Evolutionary conservation across 179 eudicot species (phyloP), one percentile per base, ranked within the genome.

Genomic region (Carnegiea gigantea): DNA sequence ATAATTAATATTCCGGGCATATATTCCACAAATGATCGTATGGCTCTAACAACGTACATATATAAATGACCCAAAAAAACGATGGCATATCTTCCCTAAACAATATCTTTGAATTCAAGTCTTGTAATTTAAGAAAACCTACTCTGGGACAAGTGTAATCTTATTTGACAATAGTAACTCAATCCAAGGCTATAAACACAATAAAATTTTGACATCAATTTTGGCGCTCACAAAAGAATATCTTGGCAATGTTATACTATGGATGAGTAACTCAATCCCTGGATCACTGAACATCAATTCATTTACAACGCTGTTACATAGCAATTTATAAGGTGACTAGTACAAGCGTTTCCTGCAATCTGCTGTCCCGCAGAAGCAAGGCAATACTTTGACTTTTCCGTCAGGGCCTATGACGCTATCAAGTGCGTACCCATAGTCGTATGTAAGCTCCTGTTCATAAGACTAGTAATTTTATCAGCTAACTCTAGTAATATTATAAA

Each of bases 381-480:
- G 76, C 86, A 93, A 44, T 68, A 76, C 77, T 70, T 70, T 90
- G 21, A 89, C 65, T 67, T 87, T 83, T 23, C 94, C 96, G 62
- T 92, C 98, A 20, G 91, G 85, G 64, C 91, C 98, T 57, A 82
- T 26, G 5, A 93, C 94, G 67, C 98, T 93, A 75, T 90, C 90
- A 6, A 93, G 87, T 26, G 88, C 89, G 79, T 91, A 93, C 0
- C 91, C 98, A 76, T 93, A 93, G 76, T 93, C 98, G 54, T 93
- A 93, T 0, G 90, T 87, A 23, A 93, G 93, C 83, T 93, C 98
- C 98, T 93, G 83, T 83, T 79, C 65, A 78, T 53, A 76, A 79
- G 23, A 76, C 5, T 30, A 59, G 15, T 38, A 59, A 59, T 36
- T 21, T 43, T 10, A 72, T 72, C 77, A 77, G 17, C 57, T 9